These are phyloP conservation scores for Ustilago xerochloae DNA, from an alignment of 1,284 basidiomycete genomes.

Conservation along the genomic window DNA sequence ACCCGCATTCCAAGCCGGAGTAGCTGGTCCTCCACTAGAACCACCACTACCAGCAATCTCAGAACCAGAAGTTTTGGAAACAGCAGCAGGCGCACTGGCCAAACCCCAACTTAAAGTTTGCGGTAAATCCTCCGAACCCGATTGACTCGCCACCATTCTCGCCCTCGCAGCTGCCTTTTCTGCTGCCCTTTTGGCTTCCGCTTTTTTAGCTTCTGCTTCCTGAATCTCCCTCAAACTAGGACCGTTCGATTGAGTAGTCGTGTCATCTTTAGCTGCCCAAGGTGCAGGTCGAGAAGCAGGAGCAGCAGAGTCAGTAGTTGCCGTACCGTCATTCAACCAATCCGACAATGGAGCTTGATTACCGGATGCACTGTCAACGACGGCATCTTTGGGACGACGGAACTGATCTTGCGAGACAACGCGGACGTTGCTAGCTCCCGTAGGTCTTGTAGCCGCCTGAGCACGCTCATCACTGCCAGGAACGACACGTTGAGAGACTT, in stretches of 20 bases:
- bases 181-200: constrained; percentile 75
- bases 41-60: constrained; percentile 76
- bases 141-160: constrained; percentile 46
- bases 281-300: constrained; percentile 58
- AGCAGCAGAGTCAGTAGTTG: constrained; percentile 15
- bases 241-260: constrained; percentile 27
- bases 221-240: constrained; percentile 90
- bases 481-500: constrained; percentile 5
- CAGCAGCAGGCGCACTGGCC: constrained; percentile 62
- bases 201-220: constrained; percentile 85
- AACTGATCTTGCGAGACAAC: constrained; percentile 59
- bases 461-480: constrained; percentile 28
- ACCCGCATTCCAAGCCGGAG: constrained; percentile 58
- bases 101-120: constrained; percentile 70
- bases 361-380: neutral
- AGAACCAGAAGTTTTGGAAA: constrained; percentile 6
- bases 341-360: constrained; percentile 42
- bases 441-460: constrained; percentile 27
- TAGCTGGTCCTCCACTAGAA: constrained; percentile 71
- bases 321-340: constrained; percentile 43
- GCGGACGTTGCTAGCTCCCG: constrained; percentile 50
- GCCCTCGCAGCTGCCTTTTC: constrained; percentile 65
- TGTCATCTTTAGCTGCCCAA: constrained; percentile 60
- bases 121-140: constrained; percentile 56
- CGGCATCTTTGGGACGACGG: constrained; percentile 29